These are phyloP conservation scores for Eleusine coracana DNA, from an alignment of 176 grass and related monocot species.

Conservation along the genomic window DNA sequence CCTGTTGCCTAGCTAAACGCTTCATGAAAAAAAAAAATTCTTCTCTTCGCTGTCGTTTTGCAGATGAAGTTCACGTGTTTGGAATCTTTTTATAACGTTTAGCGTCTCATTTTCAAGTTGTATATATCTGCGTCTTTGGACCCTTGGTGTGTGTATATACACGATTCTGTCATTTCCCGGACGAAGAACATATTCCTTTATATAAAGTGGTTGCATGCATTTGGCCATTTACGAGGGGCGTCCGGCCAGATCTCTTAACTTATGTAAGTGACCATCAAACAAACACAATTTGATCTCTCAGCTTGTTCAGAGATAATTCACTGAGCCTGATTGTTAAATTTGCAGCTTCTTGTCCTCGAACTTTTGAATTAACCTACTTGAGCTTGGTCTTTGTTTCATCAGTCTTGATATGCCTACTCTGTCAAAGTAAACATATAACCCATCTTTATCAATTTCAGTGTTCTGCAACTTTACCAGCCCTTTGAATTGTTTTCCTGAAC, in stretches of 20 bases:
- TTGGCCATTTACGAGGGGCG: background rate
- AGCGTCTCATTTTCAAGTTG: background rate
- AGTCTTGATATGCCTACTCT: too few species aligned
- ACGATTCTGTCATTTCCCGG: background rate
- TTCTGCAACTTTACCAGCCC: too few species aligned
- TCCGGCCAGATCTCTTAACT: background rate
- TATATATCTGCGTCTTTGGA: background rate
- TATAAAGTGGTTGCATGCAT: constrained; percentile 10
- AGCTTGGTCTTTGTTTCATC: too few species aligned
- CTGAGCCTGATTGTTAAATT: background rate
- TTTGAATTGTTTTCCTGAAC: too few species aligned
- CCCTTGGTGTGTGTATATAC: background rate
- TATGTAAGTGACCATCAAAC: background rate
- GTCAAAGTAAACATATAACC: too few species aligned
- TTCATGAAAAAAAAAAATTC: background rate
- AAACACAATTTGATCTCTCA: background rate
- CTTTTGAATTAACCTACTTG: too few species aligned
- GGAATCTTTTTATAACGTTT: background rate
- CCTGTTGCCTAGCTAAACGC: background rate
- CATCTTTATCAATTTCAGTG: too few species aligned
- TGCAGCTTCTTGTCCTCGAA: background rate
- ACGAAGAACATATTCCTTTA: background rate
- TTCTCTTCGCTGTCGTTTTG: background rate
- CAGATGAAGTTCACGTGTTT: background rate
- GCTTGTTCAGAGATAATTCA: background rate